Conservation (phyloP, 257 asterid genomes). For the Rhazya stricta region DNA sequence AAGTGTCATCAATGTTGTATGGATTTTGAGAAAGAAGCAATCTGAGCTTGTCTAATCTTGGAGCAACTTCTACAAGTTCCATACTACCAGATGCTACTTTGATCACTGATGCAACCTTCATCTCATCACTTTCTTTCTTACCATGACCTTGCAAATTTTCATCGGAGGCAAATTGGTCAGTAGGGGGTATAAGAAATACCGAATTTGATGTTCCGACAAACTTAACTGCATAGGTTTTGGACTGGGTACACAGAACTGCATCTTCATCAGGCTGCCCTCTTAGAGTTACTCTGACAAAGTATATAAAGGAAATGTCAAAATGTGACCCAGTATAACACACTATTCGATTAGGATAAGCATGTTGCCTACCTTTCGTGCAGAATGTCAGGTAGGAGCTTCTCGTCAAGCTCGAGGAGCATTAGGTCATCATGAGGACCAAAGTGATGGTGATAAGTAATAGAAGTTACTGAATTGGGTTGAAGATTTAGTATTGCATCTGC, state of each 20-base stretch:
- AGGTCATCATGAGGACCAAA: constrained; percentile 75
- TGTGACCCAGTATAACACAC: background rate
- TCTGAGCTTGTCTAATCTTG: constrained; percentile 74
- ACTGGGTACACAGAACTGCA: constrained; percentile 79
- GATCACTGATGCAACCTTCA: constrained; percentile 53
- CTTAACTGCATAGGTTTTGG: constrained; percentile 84
- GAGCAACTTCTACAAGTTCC: constrained; percentile 90
- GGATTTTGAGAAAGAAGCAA: constrained; percentile 71
- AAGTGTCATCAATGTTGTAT: constrained; percentile 47
- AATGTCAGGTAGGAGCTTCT: constrained; percentile 70
- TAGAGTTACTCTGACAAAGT: constrained; percentile 53
- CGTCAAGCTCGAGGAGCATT: constrained; percentile 84
- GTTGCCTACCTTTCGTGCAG: constrained; percentile 54
- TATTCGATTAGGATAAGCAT: constrained; percentile 2
- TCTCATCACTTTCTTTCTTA: constrained; percentile 29
- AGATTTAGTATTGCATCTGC: constrained; percentile 69
- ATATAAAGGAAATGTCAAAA: constrained; percentile 4
- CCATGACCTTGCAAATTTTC: constrained; percentile 21
- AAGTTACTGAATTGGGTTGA: constrained; percentile 54
- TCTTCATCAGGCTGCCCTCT: constrained; percentile 94
- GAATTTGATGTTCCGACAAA: constrained; percentile 95
- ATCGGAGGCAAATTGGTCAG: constrained; percentile 20
- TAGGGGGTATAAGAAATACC: constrained; percentile 76
- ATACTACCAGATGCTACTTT: constrained; percentile 74
- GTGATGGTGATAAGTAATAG: constrained; percentile 59